These are phyloP conservation scores for Chaetoceros tenuissimus DNA, from an alignment of 108 stramenopile species.

Conservation along the genomic window DNA sequence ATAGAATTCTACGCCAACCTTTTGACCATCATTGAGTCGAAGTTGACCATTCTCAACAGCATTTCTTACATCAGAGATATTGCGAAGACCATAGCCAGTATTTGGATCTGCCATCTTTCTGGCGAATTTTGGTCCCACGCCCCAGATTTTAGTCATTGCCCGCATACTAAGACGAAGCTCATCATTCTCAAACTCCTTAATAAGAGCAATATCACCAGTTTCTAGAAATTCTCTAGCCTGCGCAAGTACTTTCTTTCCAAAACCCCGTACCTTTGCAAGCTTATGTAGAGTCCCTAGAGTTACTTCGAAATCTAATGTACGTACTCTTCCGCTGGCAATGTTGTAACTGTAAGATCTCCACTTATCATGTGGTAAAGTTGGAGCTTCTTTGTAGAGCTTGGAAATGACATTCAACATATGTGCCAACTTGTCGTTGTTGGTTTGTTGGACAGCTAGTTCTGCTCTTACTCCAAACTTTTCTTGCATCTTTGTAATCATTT, in stretches of 20 bases:
- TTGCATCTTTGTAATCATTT: too few species aligned
- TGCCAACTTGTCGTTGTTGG: slow-evolving; percentile 10
- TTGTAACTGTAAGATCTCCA: slow-evolving; percentile 32
- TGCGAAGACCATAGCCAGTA: slow-evolving; percentile 10
- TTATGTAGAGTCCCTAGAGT: slow-evolving; percentile 8
- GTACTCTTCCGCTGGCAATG: slow-evolving; percentile 26
- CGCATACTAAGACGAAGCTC: slow-evolving; percentile 25
- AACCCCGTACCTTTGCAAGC: slow-evolving; percentile 20
- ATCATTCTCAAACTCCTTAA: slow-evolving; percentile 10
- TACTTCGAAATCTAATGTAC: slow-evolving; percentile 42
- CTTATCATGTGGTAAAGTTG: slow-evolving; percentile 12
- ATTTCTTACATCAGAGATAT: slow-evolving; percentile 25
- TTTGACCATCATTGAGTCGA: slow-evolving; percentile 24
- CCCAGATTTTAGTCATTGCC: slow-evolving; percentile 45
- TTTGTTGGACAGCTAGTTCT: neutral
- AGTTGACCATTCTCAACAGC: slow-evolving; percentile 9
- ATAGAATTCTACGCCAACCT: slow-evolving; percentile 44
- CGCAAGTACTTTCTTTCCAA: slow-evolving; percentile 13
- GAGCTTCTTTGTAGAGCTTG: slow-evolving; percentile 17
- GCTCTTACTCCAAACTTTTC: too few species aligned
- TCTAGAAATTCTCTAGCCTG: neutral
- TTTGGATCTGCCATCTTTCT: too few species aligned
- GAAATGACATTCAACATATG: slow-evolving; percentile 17
- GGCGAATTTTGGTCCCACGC: slow-evolving; percentile 26
- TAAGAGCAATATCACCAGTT: neutral